Percentiles rank a stretch among this genome's conserved stretches.
These are phyloP conservation scores for Psilocybe tampanensis DNA, from an alignment of 768 basidiomycete genomes.

Conservation along the genomic window DNA sequence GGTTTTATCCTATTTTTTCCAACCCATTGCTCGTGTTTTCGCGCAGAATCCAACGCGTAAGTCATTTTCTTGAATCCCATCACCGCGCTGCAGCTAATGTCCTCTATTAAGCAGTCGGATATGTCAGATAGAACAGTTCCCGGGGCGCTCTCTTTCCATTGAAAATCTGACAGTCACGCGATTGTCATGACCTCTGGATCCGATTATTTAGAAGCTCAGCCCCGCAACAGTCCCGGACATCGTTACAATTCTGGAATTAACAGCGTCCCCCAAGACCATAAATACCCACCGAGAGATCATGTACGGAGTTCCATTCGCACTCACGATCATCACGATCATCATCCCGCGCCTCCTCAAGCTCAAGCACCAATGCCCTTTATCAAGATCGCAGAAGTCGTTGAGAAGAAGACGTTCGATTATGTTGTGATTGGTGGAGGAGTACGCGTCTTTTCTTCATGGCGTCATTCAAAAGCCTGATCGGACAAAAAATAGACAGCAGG, in stretches of 20 bases:
- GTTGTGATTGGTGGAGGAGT: conserved; percentile 10
- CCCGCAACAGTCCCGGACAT: not conserved
- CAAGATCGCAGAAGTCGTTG: conserved; percentile 5
- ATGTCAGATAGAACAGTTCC: not conserved
- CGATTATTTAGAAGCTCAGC: too few relatives aligned
- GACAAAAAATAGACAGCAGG: conserved; percentile 2
- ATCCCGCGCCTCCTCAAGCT: not conserved
- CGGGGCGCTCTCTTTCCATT: not conserved
- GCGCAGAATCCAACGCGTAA: too few relatives aligned
- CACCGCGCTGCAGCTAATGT: too few relatives aligned
- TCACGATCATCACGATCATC: not conserved
- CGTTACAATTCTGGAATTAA: not conserved
- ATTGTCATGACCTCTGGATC: not conserved
- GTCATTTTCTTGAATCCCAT: too few relatives aligned
- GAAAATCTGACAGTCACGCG: not conserved
- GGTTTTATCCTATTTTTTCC: too few relatives aligned
- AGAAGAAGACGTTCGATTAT: conserved; percentile 1
- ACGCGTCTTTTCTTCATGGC: not conserved
- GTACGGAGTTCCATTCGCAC: not conserved
- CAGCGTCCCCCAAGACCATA: not conserved
- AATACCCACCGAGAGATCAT: not conserved
- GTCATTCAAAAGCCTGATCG: not conserved
- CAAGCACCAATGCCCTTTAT: conserved; percentile 8
- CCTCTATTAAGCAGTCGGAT: not conserved
- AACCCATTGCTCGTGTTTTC: too few relatives aligned